Conservation (phyloP, 305 asterid genomes). For the Solanum hybrid region DNA sequence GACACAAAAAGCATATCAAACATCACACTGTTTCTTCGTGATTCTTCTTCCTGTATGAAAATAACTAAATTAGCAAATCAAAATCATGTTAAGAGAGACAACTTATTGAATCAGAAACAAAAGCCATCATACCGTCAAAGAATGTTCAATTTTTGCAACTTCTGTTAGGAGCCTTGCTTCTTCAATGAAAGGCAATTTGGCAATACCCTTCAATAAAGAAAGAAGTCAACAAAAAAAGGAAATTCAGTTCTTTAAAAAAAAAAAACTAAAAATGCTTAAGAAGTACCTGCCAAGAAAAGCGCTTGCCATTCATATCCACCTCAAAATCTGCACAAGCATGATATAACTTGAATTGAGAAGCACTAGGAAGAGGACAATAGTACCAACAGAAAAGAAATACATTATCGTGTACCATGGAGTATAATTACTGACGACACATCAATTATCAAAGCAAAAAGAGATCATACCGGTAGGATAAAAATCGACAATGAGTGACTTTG, state of each 20-base stretch:
- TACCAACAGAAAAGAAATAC: not conserved
- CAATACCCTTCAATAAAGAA: slow-evolving; percentile 57
- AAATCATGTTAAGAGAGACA: not conserved
- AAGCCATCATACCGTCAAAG: slow-evolving; percentile 57
- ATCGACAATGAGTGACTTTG: slow-evolving; percentile 80
- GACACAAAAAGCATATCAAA: slow-evolving; percentile 84
- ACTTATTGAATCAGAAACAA: not conserved
- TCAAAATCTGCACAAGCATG: slow-evolving; percentile 54
- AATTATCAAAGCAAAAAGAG: not conserved
- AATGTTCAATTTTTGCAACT: slow-evolving; percentile 79
- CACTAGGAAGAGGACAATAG: slow-evolving; percentile 9
- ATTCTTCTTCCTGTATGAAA: slow-evolving; percentile 75
- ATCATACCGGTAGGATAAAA: slow-evolving; percentile 81
- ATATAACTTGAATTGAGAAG: not conserved
- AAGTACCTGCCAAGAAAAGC: slow-evolving; percentile 90
- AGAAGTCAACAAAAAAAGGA: not conserved
- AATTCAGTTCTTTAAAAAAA: not conserved
- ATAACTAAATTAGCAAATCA: slow-evolving; percentile 5
- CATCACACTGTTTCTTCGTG: slow-evolving; percentile 88
- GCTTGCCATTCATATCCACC: slow-evolving; percentile 95
- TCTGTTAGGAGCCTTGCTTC: slow-evolving; percentile 80
- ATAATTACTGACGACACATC: not conserved
- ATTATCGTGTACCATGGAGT: not conserved
- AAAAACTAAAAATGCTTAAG: not conserved
- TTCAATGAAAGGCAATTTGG: slow-evolving; percentile 92